Evolutionary conservation across 2,329 filamentous ascomycete genomes (phyloP).

Genomic region (Cladorrhinum sp.): DNA sequence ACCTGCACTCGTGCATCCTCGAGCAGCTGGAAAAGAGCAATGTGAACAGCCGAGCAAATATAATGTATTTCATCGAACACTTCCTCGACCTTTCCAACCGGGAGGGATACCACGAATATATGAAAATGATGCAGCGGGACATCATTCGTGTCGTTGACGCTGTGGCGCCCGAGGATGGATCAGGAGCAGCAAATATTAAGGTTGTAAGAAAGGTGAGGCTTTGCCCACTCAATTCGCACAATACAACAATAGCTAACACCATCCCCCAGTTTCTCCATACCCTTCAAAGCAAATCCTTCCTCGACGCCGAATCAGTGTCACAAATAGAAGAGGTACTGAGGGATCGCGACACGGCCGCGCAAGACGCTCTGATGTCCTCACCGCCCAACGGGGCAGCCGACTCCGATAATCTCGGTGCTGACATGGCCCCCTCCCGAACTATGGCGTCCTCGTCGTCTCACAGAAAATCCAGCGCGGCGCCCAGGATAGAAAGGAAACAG

Average conservation of each 20-base stretch:
- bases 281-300: constrained; percentile 66
- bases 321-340: constrained; percentile 83
- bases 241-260: background rate
- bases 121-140: constrained; percentile 92
- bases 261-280: constrained; percentile 59
- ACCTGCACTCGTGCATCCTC: constrained; percentile 93
- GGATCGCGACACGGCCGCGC: constrained; percentile 66
- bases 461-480: constrained; percentile 27
- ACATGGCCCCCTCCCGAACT: constrained; percentile 42
- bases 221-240: constrained; percentile 3
- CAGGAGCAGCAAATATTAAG: constrained; percentile 89
- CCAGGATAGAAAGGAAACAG: constrained; percentile 72
- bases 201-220: constrained; percentile 73
- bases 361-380: constrained; percentile 52
- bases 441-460: constrained; percentile 30
- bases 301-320: constrained; percentile 68
- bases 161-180: constrained; percentile 81
- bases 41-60: constrained; percentile 96
- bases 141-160: constrained; percentile 89
- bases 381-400: constrained; percentile 38
- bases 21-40: constrained; percentile 92
- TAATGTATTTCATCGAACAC: constrained; percentile 98
- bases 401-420: constrained; percentile 36
- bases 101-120: constrained; percentile 74
- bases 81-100: constrained; percentile 82